These are phyloP conservation scores for Mortierella sp. DNA, from an alignment of 371 early-diverging fungal species.

Conservation along the genomic window DNA sequence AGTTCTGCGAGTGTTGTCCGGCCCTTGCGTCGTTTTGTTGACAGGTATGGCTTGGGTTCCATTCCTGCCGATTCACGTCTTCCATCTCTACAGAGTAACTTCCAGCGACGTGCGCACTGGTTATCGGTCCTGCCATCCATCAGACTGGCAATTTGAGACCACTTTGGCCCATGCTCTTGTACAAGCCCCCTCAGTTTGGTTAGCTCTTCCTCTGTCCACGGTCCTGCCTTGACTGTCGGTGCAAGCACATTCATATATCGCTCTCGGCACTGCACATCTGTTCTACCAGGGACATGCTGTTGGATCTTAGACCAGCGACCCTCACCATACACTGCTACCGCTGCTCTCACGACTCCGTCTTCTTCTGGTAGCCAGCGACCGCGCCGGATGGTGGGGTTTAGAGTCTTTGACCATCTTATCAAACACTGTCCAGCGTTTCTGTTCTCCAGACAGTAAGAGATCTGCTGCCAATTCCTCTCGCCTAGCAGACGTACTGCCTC, in stretches of 20 bases:
- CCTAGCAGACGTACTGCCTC: slow-evolving; percentile 73
- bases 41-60: slow-evolving; percentile 1
- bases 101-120: slow-evolving; percentile 70
- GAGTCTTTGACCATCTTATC: slow-evolving; percentile 81
- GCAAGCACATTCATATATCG: slow-evolving; percentile 81
- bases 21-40: slow-evolving; percentile 21
- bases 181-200: slow-evolving; percentile 56
- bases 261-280: slow-evolving; percentile 92
- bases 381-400: slow-evolving; percentile 80
- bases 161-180: slow-evolving; percentile 59
- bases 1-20: slow-evolving; percentile 4
- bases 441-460: slow-evolving; percentile 74
- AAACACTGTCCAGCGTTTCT: slow-evolving; percentile 87
- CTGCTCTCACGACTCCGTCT: slow-evolving; percentile 74
- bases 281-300: slow-evolving; percentile 77
- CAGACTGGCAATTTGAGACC: slow-evolving; percentile 62
- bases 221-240: slow-evolving; percentile 68
- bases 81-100: slow-evolving; percentile 5
- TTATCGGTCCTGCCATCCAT: slow-evolving; percentile 70
- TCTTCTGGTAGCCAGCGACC: slow-evolving; percentile 83
- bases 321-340: slow-evolving; percentile 74
- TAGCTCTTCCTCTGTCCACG: slow-evolving; percentile 66
- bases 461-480: slow-evolving; percentile 74
- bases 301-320: slow-evolving; percentile 84
- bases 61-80: background rate